A percentile compares a stretch with the other conserved stretches of the same genome.
These are phyloP conservation scores for Hypoxylon rickii DNA, from an alignment of 495 filamentous ascomycete genomes.

Conservation along the genomic window DNA sequence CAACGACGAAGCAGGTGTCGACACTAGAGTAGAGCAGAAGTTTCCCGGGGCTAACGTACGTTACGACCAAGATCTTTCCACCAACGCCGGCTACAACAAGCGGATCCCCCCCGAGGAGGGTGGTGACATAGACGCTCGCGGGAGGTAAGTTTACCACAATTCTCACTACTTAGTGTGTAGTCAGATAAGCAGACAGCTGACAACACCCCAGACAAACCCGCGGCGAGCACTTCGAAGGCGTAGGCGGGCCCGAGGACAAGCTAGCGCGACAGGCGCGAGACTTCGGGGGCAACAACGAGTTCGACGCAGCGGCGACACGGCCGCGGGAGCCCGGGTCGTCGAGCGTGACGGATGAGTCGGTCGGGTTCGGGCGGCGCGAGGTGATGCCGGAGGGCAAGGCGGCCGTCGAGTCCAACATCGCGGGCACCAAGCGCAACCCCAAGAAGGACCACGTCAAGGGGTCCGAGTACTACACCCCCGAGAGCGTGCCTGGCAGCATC, in stretches of 20 bases:
- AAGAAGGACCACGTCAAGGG: conserved; percentile 33
- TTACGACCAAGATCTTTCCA: conserved; percentile 39
- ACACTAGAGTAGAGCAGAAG: conserved; percentile 36
- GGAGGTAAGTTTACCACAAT: conserved; percentile 44
- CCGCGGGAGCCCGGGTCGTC: conserved; percentile 11
- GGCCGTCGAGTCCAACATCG: conserved; percentile 27
- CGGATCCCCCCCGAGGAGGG: conserved; percentile 46
- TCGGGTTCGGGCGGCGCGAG: conserved; percentile 4
- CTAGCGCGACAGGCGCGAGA: conserved; percentile 36
- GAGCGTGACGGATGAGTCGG: neutral
- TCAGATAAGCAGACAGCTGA: neutral
- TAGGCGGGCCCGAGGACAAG: conserved; percentile 43
- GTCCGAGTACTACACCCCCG: conserved; percentile 29
- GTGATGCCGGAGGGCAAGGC: conserved; percentile 27
- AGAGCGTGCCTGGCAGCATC: conserved; percentile 37
- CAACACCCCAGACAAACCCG: conserved; percentile 30
- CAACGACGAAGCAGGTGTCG: conserved; percentile 40
- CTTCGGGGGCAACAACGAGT: conserved; percentile 33
- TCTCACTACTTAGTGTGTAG: too few relatives aligned
- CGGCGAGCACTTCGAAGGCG: conserved; percentile 41
- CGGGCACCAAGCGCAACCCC: conserved; percentile 13
- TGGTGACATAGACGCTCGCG: conserved; percentile 42
- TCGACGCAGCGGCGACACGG: conserved; percentile 18
- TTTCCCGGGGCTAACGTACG: conserved; percentile 42
- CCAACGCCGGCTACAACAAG: conserved; percentile 43